These are phyloP conservation scores for Austroboletus eburneus DNA, from an alignment of 768 basidiomycete species.

Conservation along the genomic window DNA sequence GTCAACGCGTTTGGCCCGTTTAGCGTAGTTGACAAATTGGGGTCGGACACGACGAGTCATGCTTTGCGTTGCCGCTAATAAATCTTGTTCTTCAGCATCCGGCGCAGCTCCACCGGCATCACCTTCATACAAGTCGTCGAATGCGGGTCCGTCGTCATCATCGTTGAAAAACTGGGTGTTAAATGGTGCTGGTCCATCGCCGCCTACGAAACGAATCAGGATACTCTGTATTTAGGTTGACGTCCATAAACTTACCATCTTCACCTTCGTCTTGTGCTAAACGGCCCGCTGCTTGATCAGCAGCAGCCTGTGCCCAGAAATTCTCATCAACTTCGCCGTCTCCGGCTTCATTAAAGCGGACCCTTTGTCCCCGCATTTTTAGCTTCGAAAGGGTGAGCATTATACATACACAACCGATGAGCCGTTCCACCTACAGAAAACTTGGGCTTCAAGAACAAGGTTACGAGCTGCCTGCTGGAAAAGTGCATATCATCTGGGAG, in stretches of 20 bases:
- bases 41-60: constrained; percentile 77
- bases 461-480: constrained; percentile 82
- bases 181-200: constrained; percentile 67
- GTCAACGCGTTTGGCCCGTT: constrained; percentile 94
- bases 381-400: constrained; percentile 46
- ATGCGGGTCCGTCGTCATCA: constrained; percentile 75
- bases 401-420: not conserved
- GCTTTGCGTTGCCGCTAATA: constrained; percentile 76
- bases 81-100: constrained; percentile 77
- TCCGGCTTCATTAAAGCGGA: constrained; percentile 48
- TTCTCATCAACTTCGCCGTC: constrained; percentile 93
- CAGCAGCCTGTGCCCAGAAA: constrained; percentile 96
- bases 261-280: constrained; percentile 52
- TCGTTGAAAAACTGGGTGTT: constrained; percentile 98
- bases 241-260: constrained; percentile 45
- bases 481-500: constrained; percentile 99
- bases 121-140: constrained; percentile 50
- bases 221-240: not conserved
- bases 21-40: constrained; percentile 90
- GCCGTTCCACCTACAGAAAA: constrained; percentile 62
- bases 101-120: constrained; percentile 47
- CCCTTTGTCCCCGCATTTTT: constrained; percentile 79
- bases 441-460: constrained; percentile 93
- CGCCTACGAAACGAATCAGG: constrained; percentile 25
- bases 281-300: constrained; percentile 67